A percentile compares a stretch with the other conserved stretches of the same genome.
Evolutionary conservation across 208 protist genomes (phyloP).

Genomic region (Crithidia thermophila): DNA sequence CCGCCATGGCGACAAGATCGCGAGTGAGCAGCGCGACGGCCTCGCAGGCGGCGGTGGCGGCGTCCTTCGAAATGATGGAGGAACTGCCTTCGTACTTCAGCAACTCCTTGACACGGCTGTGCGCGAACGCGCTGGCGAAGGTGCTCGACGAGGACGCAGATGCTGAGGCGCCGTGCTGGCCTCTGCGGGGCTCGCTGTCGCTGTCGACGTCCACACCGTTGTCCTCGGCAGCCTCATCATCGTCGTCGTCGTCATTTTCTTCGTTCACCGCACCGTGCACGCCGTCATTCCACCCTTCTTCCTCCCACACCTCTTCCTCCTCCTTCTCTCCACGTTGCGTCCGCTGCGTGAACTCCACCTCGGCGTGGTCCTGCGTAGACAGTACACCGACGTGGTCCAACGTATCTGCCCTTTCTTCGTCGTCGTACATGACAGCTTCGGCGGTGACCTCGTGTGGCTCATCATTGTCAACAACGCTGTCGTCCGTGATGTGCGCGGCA

Average conservation of each 20-base stretch:
- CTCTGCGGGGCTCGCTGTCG: background rate
- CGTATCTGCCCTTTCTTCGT: background rate
- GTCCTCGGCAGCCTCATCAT: constrained; percentile 14
- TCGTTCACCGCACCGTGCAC: background rate
- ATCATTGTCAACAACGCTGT: too few relatives aligned
- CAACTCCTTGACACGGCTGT: constrained; percentile 67
- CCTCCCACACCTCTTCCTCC: background rate
- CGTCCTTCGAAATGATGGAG: constrained; percentile 56
- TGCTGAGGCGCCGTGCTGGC: background rate
- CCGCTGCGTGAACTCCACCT: background rate
- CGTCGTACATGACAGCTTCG: background rate
- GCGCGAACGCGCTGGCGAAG: constrained; percentile 39
- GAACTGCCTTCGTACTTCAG: constrained; percentile 63
- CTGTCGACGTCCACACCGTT: constrained; percentile 16
- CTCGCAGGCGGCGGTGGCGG: constrained; percentile 51
- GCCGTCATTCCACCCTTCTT: too few relatives aligned
- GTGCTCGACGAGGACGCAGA: too few relatives aligned
- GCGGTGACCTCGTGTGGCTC: too few relatives aligned
- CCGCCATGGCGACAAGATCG: constrained; percentile 57
- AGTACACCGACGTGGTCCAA: too few relatives aligned
- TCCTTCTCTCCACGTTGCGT: background rate
- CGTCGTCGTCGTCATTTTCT: background rate
- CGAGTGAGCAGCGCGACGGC: constrained; percentile 63
- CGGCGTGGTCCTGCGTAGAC: too few relatives aligned
- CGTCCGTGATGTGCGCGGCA: constrained; percentile 6